Conservation (phyloP, 495 filamentous ascomycete genomes). For the Aspergillus incahuasiensis region DNA sequence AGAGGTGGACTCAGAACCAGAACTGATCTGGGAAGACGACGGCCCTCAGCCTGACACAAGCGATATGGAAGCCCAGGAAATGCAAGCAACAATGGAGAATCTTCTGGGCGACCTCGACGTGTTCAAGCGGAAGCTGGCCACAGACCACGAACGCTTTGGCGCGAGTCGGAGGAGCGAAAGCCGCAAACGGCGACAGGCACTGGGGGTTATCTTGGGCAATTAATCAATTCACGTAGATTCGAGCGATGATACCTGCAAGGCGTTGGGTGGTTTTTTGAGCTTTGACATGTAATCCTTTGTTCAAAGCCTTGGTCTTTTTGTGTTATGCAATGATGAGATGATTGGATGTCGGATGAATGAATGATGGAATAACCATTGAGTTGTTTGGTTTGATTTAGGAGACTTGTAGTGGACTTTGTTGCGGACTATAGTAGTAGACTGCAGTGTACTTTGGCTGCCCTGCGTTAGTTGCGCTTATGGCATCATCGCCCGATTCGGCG, state of each 20-base stretch:
- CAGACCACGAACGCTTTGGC: constrained; percentile 63
- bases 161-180: constrained; percentile 19
- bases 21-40: constrained; percentile 41
- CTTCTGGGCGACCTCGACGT: constrained; percentile 72
- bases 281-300: constrained; percentile 14
- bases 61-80: constrained; percentile 48
- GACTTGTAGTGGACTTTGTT: no score
- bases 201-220: constrained; percentile 32
- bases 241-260: constrained; percentile 16
- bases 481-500: constrained; percentile 30
- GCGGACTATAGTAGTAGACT: no score
- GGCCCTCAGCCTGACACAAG: constrained; percentile 19
- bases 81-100: constrained; percentile 65
- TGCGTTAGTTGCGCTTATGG: constrained; percentile 30
- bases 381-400: no score
- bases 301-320: constrained; percentile 17
- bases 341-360: constrained; percentile 9
- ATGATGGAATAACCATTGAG: constrained; percentile 3
- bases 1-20: constrained; percentile 29
- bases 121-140: constrained; percentile 77
- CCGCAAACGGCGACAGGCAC: constrained; percentile 31
- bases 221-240: constrained; percentile 22
- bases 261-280: constrained; percentile 19
- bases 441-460: background rate
- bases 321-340: constrained; percentile 19